These are phyloP conservation scores for Cenchrus americanus DNA, from an alignment of 176 grass and related monocot genomes.

Conservation along the genomic window DNA sequence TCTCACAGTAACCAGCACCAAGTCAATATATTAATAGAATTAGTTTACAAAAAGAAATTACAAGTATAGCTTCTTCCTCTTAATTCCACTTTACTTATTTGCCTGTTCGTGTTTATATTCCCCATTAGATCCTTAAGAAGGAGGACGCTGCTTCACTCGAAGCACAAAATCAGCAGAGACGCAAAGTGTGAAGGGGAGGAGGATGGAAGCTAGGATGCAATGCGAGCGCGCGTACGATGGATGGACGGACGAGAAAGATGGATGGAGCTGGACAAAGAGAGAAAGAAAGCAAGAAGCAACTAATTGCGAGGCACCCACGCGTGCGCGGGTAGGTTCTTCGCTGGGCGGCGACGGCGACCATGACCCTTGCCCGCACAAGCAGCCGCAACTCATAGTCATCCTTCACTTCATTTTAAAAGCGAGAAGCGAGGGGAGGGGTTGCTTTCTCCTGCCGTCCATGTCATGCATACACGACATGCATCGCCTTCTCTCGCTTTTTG, in stretches of 20 bases:
- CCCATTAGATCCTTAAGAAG: no score
- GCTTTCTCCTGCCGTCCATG: no score
- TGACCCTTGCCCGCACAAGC: neutral
- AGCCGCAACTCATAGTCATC: neutral
- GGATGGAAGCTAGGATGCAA: neutral
- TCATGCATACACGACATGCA: no score
- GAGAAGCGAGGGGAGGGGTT: constrained; percentile 33
- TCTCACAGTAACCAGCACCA: no score
- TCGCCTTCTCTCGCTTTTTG: no score
- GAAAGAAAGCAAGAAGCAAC: neutral
- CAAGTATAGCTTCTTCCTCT: no score
- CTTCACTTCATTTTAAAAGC: constrained; percentile 50
- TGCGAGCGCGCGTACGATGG: neutral
- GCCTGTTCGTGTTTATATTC: no score
- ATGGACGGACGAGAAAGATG: constrained; percentile 46
- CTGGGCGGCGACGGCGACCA: constrained; percentile 27
- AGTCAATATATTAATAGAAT: no score
- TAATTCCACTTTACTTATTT: no score
- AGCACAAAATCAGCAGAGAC: no score
- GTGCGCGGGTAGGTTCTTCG: neutral
- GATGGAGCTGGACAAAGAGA: constrained; percentile 21
- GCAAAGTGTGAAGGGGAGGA: neutral
- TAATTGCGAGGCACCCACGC: neutral
- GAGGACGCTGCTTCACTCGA: no score
- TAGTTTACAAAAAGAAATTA: no score